Evolutionary conservation across 805 yeast species (phyloP), one percentile per base, ranked within the genome.

Genomic region (Sugiyamaella qingdaonensis): DNA sequence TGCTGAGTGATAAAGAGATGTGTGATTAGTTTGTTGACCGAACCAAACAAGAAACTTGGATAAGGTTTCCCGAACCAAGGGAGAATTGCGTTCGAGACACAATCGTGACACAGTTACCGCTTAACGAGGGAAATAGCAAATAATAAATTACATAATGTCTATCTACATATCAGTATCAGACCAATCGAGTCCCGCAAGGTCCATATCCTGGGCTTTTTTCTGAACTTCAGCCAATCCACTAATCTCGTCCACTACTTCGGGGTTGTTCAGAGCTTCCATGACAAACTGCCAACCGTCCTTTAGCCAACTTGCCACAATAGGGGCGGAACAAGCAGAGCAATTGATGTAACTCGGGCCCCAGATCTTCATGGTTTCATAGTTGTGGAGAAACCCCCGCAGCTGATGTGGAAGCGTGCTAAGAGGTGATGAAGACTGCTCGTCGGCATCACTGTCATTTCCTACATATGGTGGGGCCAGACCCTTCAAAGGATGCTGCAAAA

Each of bases 301-400:
- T 19, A 67, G 55, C 69, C 76, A 89, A 9, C 72, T 76, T 2
- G 74, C 68, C 0, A 87, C 60, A 1, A 94, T 84, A 0, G 73
- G 60, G 0, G 69, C 58, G 1, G 96, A 87, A 62, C 99, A 94
- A 0, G 91, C 99, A 0, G 97, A 85, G 68, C 99, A 94, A 61
- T 80, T 75, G 36, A 76, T 73, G 69, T 86, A 95, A 31, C 83
- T 82, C 1, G 88, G 88, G 0, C 95, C 85, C 54, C 75, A 73
- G 19, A 91, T 73, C 59, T 82, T 85, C 54, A 85, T 65, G 13
- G 81, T 82, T 45, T 78, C 78, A 61, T 84, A 88, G 47, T 76
- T 77, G 60, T 79, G 81, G 33, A 95, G 69, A 64, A 85, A 92
- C 0, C 98, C 99, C 55, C 99, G 75, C 19, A 94, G 73, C 66